Evolutionary conservation across 169 alveolate species (phyloP).

Genomic region (Plasmodium gonderi): DNA sequence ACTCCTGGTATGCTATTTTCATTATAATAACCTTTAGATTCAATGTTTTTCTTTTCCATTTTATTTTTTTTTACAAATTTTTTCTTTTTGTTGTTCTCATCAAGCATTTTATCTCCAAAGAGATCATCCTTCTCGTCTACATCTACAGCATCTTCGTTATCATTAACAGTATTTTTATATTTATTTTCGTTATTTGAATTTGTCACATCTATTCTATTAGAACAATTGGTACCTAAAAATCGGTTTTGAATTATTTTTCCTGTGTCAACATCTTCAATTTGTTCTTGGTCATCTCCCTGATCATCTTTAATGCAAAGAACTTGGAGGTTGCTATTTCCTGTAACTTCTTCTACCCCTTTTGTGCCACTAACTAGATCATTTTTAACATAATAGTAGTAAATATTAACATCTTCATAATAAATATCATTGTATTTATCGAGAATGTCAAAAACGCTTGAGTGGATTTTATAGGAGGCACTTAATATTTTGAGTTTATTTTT

Average conservation of each 20-base stretch:
- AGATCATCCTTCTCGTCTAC: constrained; percentile 49
- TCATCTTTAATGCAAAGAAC: constrained; percentile 24
- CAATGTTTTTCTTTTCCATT: background rate
- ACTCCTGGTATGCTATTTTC: constrained; percentile 36
- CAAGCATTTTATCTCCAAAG: constrained; percentile 49
- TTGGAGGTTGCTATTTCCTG: background rate
- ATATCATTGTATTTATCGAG: constrained; percentile 31
- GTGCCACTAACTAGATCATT: background rate
- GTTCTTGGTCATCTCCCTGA: background rate
- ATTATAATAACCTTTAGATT: background rate
- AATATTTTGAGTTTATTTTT: constrained; percentile 9
- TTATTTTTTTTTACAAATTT: background rate
- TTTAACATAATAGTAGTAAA: constrained; percentile 37
- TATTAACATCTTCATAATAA: constrained; percentile 56
- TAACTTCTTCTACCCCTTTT: background rate
- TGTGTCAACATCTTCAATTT: background rate
- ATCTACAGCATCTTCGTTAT: background rate
- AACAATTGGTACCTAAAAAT: too few species aligned
- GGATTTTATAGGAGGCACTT: background rate
- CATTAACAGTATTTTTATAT: background rate
- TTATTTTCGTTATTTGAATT: background rate
- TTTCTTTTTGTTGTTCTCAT: background rate
- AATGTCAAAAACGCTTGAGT: background rate
- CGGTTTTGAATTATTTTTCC: background rate
- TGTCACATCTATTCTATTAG: background rate